Evolutionary conservation across 78 protist species (phyloP).

Genomic region (Monocercomonoides exilis): DNA sequence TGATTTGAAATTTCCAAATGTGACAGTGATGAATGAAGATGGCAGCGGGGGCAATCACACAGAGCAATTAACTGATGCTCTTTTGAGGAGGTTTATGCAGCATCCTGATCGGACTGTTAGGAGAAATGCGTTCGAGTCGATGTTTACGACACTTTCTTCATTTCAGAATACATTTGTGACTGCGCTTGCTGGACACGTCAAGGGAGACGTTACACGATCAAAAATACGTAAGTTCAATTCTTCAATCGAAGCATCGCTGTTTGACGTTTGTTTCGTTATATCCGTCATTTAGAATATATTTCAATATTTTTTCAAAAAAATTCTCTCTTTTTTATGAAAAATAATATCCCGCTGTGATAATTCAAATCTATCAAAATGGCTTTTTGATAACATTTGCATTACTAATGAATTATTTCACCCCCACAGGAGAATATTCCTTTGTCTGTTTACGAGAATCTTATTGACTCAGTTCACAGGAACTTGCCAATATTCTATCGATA

Average conservation of each 20-base stretch:
- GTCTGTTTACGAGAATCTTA: not conserved
- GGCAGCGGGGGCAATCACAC: not conserved
- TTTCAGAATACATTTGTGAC: not conserved
- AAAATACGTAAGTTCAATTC: not conserved
- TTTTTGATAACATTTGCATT: too few species aligned
- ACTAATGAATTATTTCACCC: not conserved
- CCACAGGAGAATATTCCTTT: not conserved
- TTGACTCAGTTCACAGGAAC: not conserved
- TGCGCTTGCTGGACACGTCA: not conserved
- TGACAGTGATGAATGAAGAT: not conserved
- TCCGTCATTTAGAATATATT: too few species aligned
- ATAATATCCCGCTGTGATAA: too few species aligned
- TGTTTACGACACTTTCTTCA: not conserved
- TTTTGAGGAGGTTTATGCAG: not conserved
- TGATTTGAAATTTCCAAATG: not conserved
- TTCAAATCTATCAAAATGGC: too few species aligned
- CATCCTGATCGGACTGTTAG: not conserved
- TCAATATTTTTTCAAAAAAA: too few species aligned
- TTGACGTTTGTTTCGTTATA: not conserved
- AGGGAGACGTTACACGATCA: not conserved
- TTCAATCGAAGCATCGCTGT: not conserved
- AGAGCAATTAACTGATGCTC: not conserved
- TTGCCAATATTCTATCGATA: not conserved
- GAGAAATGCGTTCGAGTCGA: not conserved
- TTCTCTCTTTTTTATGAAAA: too few species aligned